Conservation (phyloP, 2,329 filamentous ascomycete species). For the Leptoxyphium fumago region DNA sequence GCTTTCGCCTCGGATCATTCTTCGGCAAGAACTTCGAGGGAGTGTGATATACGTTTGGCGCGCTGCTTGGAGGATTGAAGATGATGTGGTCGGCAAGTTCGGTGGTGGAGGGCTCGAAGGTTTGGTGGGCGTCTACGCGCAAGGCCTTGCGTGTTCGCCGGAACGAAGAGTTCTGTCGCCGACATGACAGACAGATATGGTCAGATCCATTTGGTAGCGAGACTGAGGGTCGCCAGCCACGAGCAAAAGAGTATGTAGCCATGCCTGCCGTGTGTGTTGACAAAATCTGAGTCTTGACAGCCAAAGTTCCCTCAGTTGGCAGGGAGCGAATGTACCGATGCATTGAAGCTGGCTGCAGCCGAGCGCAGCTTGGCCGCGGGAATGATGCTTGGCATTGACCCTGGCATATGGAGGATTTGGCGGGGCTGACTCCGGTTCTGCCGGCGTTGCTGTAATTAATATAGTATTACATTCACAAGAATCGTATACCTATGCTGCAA, state of each 20-base stretch:
- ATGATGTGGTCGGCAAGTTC: conserved; percentile 40
- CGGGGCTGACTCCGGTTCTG: too few species aligned
- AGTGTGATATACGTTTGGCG: conserved; percentile 49
- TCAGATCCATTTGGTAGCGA: conserved; percentile 7
- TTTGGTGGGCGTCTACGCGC: conserved; percentile 29
- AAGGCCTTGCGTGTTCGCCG: conserved; percentile 33
- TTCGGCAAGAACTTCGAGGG: conserved; percentile 49
- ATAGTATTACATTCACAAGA: too few species aligned
- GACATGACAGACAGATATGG: conserved; percentile 17
- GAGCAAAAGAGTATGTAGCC: not conserved
- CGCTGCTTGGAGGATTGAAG: conserved; percentile 51
- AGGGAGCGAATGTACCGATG: not conserved
- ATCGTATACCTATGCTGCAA: too few species aligned
- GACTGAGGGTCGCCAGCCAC: conserved; percentile 9
- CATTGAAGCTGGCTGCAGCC: not conserved
- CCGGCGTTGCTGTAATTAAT: too few species aligned
- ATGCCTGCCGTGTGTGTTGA: not conserved
- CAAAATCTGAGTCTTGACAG: too few species aligned
- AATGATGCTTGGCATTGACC: not conserved
- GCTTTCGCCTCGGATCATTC: conserved; percentile 37
- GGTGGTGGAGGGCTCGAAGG: conserved; percentile 23
- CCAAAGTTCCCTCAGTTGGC: too few species aligned
- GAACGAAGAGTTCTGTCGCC: conserved; percentile 29
- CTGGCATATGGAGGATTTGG: too few species aligned
- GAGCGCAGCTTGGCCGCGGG: not conserved